Evolutionary conservation across 139 green algal species (phyloP), one percentile per base, ranked within the genome.

Genomic region (Parachlorella kessleri): DNA sequence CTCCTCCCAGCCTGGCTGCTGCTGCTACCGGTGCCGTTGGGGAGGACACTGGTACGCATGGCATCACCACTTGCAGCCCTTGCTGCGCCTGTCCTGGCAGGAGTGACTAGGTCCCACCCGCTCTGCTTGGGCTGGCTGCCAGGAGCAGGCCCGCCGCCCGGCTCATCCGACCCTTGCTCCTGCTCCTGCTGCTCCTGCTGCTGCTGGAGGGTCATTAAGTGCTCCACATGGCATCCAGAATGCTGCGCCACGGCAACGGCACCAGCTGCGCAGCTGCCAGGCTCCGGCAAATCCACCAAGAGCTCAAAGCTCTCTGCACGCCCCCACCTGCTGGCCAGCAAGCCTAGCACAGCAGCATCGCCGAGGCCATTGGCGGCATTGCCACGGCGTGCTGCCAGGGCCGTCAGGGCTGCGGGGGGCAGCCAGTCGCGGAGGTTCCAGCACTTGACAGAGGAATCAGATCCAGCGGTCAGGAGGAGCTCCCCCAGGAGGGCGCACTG

Each of bases 341-440:
- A n/a, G n/a, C n/a, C n/a, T n/a, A n/a, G n/a, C n/a, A n/a, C n/a
- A n/a, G n/a, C n/a, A n/a, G n/a, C n/a, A n/a, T n/a, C n/a, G n/a
- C n/a, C n/a, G n/a, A n/a, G n/a, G n/a, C n/a, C n/a, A n/a, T n/a
- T n/a, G n/a, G n/a, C n/a, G n/a, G n/a, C n/a, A n/a, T n/a, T n/a
- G n/a, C n/a, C n/a, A n/a, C n/a, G n/a, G n/a, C n/a, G n/a, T n/a
- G n/a, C n/a, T n/a, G n/a, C n/a, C n/a, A 59, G 48, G 48, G 48
- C 0, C 21, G 48, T 18, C 48, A 59, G 48, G 48, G 82, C 41
- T 70, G 71, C 48, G 9, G 55, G 3, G 32, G 70, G 83, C 48
- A 88, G 75, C 69, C 74, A 81, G 66, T 89, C 74, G 3, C 40
- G 55, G 26, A 86, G 69, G 18, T 30, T 67, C 85, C 85, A 90